Percentiles rank a stretch among this genome's conserved stretches.
Evolutionary conservation across 2,329 filamentous ascomycete species (phyloP).

Genomic region (Coleophoma cylindrospora): DNA sequence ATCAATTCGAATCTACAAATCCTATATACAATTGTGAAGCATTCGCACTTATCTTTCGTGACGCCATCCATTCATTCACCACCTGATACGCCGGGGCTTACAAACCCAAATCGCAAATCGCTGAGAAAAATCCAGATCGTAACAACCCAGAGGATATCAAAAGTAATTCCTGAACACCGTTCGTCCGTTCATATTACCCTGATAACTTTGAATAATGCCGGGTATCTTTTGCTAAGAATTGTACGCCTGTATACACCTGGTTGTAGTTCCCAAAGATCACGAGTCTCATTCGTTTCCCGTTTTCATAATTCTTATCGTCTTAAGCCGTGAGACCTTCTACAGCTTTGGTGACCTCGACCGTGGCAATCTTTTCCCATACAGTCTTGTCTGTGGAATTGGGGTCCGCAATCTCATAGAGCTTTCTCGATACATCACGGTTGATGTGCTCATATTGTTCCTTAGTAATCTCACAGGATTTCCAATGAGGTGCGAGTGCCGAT

Average conservation of each 20-base stretch:
- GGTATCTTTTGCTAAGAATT: background rate
- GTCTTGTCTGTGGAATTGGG: conserved; percentile 52
- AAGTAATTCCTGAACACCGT: no score
- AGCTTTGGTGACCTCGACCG: conserved; percentile 72
- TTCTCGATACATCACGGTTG: conserved; percentile 83
- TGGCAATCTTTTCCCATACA: conserved; percentile 72
- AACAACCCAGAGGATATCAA: no score
- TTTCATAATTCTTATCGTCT: conserved; percentile 15
- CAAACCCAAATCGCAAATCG: no score
- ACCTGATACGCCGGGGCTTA: no score
- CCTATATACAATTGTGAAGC: no score
- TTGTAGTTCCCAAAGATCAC: no score
- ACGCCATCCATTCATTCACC: no score
- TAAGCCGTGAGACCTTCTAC: conserved; percentile 52
- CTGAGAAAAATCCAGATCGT: no score
- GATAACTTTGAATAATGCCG: background rate
- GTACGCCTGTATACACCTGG: background rate
- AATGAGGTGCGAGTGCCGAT: conserved; percentile 69
- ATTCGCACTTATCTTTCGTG: no score
- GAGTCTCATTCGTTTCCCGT: background rate
- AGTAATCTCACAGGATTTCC: conserved; percentile 71
- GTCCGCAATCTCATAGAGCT: conserved; percentile 66
- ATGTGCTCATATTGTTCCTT: conserved; percentile 90
- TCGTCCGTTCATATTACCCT: background rate
- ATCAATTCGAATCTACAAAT: no score